Percentiles rank a stretch among this genome's conserved stretches.
These are phyloP conservation scores for Apiospora koreana DNA, from an alignment of 2,329 filamentous ascomycete genomes.

Conservation along the genomic window DNA sequence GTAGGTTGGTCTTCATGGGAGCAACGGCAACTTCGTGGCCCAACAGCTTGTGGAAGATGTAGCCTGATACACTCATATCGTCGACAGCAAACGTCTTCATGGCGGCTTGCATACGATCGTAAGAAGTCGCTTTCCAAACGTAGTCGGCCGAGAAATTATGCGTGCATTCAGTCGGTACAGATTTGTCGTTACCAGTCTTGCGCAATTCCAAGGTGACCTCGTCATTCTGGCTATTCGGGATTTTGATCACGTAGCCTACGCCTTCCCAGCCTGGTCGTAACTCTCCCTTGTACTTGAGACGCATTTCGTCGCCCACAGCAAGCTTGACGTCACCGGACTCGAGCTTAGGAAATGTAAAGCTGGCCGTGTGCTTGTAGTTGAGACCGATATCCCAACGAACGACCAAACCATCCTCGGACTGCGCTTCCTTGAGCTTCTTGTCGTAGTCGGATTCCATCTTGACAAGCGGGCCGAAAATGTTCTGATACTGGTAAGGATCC, in stretches of 20 bases:
- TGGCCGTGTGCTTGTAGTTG: slow-evolving; percentile 96
- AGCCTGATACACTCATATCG: slow-evolving; percentile 97
- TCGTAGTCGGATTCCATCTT: slow-evolving; percentile 99
- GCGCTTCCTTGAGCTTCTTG: slow-evolving; percentile 96
- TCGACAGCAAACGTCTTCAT: slow-evolving; percentile 99
- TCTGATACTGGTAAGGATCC: slow-evolving; percentile 97
- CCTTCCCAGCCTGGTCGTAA: slow-evolving; percentile 92
- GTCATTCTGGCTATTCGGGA: slow-evolving; percentile 98
- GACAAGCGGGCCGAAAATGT: slow-evolving; percentile 95
- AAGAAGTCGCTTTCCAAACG: slow-evolving; percentile 99
- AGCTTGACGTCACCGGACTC: slow-evolving; percentile 97
- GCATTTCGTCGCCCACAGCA: slow-evolving; percentile 98
- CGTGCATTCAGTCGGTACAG: slow-evolving; percentile 91
- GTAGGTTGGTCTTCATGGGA: slow-evolving; percentile 92
- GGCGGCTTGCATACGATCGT: slow-evolving; percentile 97
- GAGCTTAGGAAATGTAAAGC: slow-evolving; percentile 94
- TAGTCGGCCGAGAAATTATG: slow-evolving; percentile 99
- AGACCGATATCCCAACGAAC: slow-evolving; percentile 94
- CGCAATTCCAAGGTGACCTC: slow-evolving; percentile 95
- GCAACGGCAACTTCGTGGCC: slow-evolving; percentile 93
- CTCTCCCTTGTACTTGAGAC: slow-evolving; percentile 93
- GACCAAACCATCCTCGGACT: slow-evolving; percentile 92
- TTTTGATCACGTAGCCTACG: slow-evolving; percentile 98
- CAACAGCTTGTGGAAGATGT: slow-evolving; percentile 95
- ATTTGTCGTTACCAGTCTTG: slow-evolving; percentile 93